A percentile compares a stretch with the other conserved stretches of the same genome.
Evolutionary conservation across 495 filamentous ascomycete species (phyloP).

Genomic region (Hypoxylon lenormandii): DNA sequence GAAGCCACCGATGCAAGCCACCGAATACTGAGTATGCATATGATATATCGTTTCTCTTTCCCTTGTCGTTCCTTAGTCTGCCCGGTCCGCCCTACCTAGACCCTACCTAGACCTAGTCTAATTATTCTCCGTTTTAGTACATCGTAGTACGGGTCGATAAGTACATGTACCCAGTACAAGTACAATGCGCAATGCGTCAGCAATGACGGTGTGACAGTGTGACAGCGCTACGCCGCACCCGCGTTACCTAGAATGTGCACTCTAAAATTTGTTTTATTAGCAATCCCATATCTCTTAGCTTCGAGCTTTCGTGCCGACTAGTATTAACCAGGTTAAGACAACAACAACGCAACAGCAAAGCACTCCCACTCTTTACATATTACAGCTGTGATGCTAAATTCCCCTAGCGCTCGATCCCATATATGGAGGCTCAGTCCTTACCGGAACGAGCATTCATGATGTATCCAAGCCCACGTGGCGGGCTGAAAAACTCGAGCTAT

Average conservation of each 20-base stretch:
- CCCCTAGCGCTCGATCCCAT: constrained; percentile 30
- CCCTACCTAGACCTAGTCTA: neutral
- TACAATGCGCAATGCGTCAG: no score
- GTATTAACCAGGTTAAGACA: neutral
- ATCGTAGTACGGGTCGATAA: constrained; percentile 26
- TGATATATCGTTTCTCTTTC: no score
- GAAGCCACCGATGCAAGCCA: constrained; percentile 40
- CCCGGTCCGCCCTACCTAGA: neutral
- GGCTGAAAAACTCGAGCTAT: constrained; percentile 10
- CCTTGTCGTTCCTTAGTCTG: no score
- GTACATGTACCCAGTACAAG: constrained; percentile 39
- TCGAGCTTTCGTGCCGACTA: neutral
- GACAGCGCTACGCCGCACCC: constrained; percentile 13
- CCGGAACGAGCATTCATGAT: constrained; percentile 18
- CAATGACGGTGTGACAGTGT: neutral
- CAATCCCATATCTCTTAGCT: constrained; percentile 1
- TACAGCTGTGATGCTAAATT: constrained; percentile 31
- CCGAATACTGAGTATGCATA: constrained; percentile 17
- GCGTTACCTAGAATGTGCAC: constrained; percentile 17
- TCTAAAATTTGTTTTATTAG: constrained; percentile 17
- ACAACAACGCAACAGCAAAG: no score
- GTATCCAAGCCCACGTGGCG: constrained; percentile 35
- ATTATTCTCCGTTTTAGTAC: constrained; percentile 37
- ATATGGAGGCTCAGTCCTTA: constrained; percentile 26
- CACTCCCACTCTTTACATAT: no score